These are phyloP conservation scores for Trichoderma cornu-damae DNA, from an alignment of 2,329 filamentous ascomycete genomes.

Conservation along the genomic window DNA sequence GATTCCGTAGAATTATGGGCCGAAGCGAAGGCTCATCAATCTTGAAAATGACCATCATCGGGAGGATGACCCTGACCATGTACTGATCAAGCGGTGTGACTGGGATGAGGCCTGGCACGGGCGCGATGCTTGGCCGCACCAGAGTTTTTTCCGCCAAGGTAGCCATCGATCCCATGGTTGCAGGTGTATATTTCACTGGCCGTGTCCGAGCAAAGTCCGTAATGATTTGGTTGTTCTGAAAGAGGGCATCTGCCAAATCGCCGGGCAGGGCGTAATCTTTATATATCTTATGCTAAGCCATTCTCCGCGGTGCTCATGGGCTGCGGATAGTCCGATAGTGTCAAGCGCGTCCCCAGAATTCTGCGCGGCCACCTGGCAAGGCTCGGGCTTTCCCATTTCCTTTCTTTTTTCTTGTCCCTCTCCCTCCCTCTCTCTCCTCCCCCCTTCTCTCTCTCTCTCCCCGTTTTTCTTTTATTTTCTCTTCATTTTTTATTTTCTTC, in stretches of 20 bases:
- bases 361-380: neutral
- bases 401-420: neutral
- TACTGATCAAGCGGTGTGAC: slow-evolving; percentile 19
- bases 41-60: slow-evolving; percentile 18
- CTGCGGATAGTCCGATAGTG: slow-evolving; percentile 4
- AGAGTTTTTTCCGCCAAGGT: slow-evolving; percentile 3
- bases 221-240: neutral
- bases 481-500: neutral
- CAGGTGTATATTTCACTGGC: neutral
- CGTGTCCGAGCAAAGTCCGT: neutral
- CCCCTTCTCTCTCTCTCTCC: no score
- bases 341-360: slow-evolving; percentile 16
- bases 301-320: slow-evolving; percentile 4
- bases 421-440: no score
- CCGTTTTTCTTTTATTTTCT: neutral
- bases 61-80: slow-evolving; percentile 19
- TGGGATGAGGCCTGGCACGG: slow-evolving; percentile 7
- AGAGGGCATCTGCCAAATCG: neutral
- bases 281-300: no score
- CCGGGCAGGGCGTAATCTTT: slow-evolving; percentile 12
- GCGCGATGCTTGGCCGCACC: slow-evolving; percentile 18
- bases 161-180: slow-evolving; percentile 3
- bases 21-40: slow-evolving; percentile 16
- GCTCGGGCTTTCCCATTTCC: no score
- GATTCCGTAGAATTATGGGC: slow-evolving; percentile 13